Percentiles rank a stretch among this genome's conserved stretches.
Conservation (phyloP, 179 eudicot species). For the Actinidia chinensis region DNA sequence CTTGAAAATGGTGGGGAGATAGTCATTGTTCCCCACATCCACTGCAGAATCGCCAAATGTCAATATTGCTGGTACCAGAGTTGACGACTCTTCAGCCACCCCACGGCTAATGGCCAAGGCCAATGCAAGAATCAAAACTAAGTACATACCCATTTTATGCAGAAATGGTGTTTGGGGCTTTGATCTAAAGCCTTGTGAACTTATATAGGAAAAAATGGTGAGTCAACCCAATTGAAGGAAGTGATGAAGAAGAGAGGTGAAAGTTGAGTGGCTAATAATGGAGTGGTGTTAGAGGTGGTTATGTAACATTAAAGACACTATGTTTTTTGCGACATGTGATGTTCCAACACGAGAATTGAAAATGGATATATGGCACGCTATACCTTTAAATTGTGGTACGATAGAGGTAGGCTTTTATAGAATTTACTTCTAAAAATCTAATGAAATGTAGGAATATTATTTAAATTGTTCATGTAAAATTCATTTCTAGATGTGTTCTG, state of each 20-base stretch:
- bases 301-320: conserved; percentile 23
- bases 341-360: no score
- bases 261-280: conserved; percentile 16
- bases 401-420: no score
- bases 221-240: background rate
- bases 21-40: conserved; percentile 66
- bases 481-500: no score
- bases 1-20: conserved; percentile 51
- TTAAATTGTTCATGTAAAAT: no score
- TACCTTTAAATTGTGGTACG: no score
- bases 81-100: conserved; percentile 36
- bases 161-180: background rate
- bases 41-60: conserved; percentile 65
- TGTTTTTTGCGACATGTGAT: no score
- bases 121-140: conserved; percentile 21
- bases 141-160: conserved; percentile 14
- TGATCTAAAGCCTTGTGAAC: conserved; percentile 1
- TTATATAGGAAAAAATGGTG: background rate
- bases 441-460: no score
- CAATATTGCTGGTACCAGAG: conserved; percentile 58
- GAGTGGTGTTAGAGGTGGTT: conserved; percentile 18
- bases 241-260: background rate
- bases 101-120: conserved; percentile 19
- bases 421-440: no score
- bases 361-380: no score